Base-by-base conservation (phyloP, 345 rosid species). In the Eucalyptus victrix region DNA sequence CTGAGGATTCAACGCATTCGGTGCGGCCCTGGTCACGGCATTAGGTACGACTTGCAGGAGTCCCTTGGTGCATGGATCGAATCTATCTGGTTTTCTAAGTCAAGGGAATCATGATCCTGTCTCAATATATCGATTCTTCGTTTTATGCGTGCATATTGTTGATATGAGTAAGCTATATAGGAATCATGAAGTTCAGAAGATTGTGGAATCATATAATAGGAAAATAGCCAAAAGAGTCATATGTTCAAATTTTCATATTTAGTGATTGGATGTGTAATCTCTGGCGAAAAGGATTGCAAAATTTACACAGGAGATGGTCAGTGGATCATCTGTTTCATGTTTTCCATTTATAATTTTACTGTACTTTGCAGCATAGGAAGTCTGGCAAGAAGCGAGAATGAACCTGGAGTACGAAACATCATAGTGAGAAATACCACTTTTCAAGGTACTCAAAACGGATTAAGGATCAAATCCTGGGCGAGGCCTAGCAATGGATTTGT, bases 401-500 rank as follows among this genome's bases (percentile, higher is more conserved):
- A 95, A 88, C 81, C 90, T n/a, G 98, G 98, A 5, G 96, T 96
- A 14, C 90, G 85, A 90, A 94, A 95, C 56, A 93, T 95, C 69
- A 93, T 95, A 0, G 94, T 93, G 8, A 92, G 76, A 37, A 92
- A 76, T 9, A 90, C 94, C 18, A 85, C 86, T 24, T 96, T 96
- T 30, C 28, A 60, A 30, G 89, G 90, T 45, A 91, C 97, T 4
- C 90, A 90, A 87, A 96, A 94, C 89, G 98, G 98, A 8, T 5
- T 96, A 28, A 92, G 96, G 83, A 94, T 96, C 65, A 95, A 95
- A 65, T 94, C 96, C 21, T 96, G 98, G 97, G 96, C 95, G 10
- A 94, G 94, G 50, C 91, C 93, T 6, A 96, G 98, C 89, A 93
- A 56, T 6, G 96, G 98, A 4, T 95, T 94, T 50, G 96, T 94